phyloP scores from a whole-genome alignment of 148 eudicot species.

The Rhododendron mucronatum region DNA sequence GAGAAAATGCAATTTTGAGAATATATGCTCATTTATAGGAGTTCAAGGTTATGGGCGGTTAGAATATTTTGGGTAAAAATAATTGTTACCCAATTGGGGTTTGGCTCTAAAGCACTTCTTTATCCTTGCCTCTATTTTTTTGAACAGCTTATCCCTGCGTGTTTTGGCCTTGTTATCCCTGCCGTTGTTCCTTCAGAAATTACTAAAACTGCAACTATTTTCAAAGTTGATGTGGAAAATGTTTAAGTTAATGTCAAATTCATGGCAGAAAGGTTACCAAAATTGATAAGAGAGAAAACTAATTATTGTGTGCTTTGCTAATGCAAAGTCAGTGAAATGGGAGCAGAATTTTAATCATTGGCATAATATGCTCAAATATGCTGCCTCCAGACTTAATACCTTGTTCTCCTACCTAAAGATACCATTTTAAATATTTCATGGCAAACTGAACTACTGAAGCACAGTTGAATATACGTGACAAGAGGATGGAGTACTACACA shows the following conservation, averaged over 20 bases:
- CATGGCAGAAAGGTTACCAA: neutral
- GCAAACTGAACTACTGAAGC: neutral
- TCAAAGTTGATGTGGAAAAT: neutral
- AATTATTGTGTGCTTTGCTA: neutral
- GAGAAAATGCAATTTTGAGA: neutral
- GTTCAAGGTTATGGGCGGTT: neutral
- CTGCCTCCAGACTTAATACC: neutral
- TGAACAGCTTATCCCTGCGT: neutral
- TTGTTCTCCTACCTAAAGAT: neutral
- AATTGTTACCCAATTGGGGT: neutral
- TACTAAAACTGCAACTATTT: neutral
- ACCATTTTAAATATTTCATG: neutral
- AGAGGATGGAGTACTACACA: neutral
- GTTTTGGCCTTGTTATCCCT: neutral
- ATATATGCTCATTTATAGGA: neutral
- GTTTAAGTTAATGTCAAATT: neutral
- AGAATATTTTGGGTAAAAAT: neutral
- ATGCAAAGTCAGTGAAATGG: neutral
- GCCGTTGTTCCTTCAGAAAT: neutral
- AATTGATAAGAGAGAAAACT: neutral
- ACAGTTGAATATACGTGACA: neutral
- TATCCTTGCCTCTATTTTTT: neutral
- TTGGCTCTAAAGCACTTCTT: neutral
- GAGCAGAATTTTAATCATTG: neutral
- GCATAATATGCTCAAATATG: neutral